Evolutionary conservation across 192 early-diverging fungal species (phyloP).

Genomic region (Backusella luteola): DNA sequence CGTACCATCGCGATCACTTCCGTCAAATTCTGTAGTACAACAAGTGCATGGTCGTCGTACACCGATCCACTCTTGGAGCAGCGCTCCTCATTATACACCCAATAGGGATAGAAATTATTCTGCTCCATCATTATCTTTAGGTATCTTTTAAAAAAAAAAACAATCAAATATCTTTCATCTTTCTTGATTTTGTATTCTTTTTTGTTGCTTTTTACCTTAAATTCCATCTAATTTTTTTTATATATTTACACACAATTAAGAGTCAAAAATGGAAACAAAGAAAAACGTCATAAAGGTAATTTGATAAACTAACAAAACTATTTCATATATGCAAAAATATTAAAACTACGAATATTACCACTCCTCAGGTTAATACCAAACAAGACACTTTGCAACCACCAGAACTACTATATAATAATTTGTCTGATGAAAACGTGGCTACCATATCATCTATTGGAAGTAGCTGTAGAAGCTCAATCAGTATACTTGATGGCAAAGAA

Average conservation of each 20-base stretch:
- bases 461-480: not conserved
- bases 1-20: not conserved
- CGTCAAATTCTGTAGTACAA: not conserved
- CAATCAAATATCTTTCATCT: not conserved
- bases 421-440: not conserved
- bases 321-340: not conserved
- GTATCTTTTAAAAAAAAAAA: not conserved
- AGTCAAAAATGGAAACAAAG: not conserved
- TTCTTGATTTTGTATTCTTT: not conserved
- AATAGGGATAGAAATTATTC: not conserved
- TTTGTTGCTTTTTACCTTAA: not conserved
- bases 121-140: not conserved
- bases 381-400: not conserved
- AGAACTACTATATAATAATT: not conserved
- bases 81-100: not conserved
- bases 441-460: conserved; percentile 7
- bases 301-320: not conserved
- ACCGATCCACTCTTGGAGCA: not conserved
- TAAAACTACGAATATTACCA: not conserved
- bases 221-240: not conserved
- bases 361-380: not conserved
- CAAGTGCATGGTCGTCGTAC: not conserved
- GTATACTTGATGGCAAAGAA: not conserved
- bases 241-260: not conserved
- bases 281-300: not conserved